phyloP scores from a whole-genome alignment of 1,139 yeast species.

The Pichiaceae sp. region DNA sequence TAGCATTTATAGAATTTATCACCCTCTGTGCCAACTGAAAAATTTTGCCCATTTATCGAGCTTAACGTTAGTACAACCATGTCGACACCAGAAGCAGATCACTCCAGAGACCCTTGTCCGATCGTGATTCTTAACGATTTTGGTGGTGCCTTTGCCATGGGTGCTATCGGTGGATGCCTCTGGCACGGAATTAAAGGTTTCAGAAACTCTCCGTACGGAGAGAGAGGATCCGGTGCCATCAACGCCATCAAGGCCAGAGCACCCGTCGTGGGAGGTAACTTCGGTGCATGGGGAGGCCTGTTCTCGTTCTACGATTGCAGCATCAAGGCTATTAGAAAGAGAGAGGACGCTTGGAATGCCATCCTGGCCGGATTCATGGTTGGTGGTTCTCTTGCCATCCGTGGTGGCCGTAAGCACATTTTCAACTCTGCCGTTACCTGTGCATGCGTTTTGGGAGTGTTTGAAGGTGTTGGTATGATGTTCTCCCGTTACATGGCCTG shows the following conservation, averaged over 20 bases:
- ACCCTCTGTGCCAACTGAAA: not conserved
- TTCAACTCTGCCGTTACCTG: constrained; percentile 96
- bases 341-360: constrained; percentile 98
- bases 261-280: constrained; percentile 97
- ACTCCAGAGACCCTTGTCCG: constrained; percentile 99
- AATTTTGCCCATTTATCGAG: not conserved
- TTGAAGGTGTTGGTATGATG: constrained; percentile 98
- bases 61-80: constrained; percentile 23
- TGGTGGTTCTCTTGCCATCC: constrained; percentile 95
- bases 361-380: constrained; percentile 97
- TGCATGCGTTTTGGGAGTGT: constrained; percentile 92
- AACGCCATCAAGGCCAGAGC: constrained; percentile 93
- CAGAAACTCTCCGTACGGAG: constrained; percentile 96
- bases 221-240: constrained; percentile 82
- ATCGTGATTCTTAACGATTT: constrained; percentile 91
- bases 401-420: constrained; percentile 98
- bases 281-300: constrained; percentile 99
- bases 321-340: constrained; percentile 88
- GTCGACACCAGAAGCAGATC: constrained; percentile 72
- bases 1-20: not conserved
- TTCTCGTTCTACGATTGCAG: constrained; percentile 94
- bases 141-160: constrained; percentile 99
- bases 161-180: constrained; percentile 93
- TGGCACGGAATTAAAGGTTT: constrained; percentile 99
- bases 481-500: constrained; percentile 85